Percentiles rank a stretch among this genome's conserved stretches.
These are phyloP conservation scores for Rhizodiscina lignyota DNA, from an alignment of 495 filamentous ascomycete genomes.

Conservation along the genomic window DNA sequence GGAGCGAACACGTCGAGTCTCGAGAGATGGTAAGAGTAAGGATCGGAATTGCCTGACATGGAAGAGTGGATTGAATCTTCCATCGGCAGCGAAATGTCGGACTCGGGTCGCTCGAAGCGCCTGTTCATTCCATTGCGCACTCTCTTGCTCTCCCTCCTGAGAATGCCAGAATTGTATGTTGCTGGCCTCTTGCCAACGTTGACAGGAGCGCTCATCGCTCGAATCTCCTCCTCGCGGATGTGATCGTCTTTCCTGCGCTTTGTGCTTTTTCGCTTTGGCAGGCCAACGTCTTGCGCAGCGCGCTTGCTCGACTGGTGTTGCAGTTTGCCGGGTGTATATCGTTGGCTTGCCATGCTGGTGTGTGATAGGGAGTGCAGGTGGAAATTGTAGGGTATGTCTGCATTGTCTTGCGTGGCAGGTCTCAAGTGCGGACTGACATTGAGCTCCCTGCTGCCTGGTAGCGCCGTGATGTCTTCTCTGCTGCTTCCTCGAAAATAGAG, in stretches of 20 bases:
- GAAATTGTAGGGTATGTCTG: slow-evolving; percentile 29
- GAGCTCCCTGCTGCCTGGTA: slow-evolving; percentile 14
- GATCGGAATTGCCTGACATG: slow-evolving; percentile 51
- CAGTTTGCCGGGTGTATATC: slow-evolving; percentile 13
- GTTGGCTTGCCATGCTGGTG: slow-evolving; percentile 28
- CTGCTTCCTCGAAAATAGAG: no score
- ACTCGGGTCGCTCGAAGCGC: slow-evolving; percentile 43
- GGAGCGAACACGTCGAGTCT: slow-evolving; percentile 59
- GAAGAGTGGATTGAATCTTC: slow-evolving; percentile 59
- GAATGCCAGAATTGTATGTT: slow-evolving; percentile 30
- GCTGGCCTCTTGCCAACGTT: slow-evolving; percentile 43
- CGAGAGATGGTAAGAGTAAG: slow-evolving; percentile 57
- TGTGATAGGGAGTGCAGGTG: slow-evolving; percentile 25
- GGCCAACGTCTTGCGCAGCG: slow-evolving; percentile 30
- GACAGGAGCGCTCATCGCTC: slow-evolving; percentile 58
- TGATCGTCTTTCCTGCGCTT: slow-evolving; percentile 65
- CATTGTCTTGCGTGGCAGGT: slow-evolving; percentile 20
- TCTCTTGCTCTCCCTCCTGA: slow-evolving; percentile 49
- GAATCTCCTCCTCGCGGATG: slow-evolving; percentile 69
- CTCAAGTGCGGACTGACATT: slow-evolving; percentile 22
- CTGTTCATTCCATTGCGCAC: slow-evolving; percentile 38
- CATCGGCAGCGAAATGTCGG: slow-evolving; percentile 56
- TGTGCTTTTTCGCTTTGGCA: slow-evolving; percentile 54
- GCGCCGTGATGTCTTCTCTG: slow-evolving; percentile 26
- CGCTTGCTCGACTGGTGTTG: slow-evolving; percentile 49